phyloP scores from a whole-genome alignment of 768 basidiomycete species.

The Mycena chlorophos region DNA sequence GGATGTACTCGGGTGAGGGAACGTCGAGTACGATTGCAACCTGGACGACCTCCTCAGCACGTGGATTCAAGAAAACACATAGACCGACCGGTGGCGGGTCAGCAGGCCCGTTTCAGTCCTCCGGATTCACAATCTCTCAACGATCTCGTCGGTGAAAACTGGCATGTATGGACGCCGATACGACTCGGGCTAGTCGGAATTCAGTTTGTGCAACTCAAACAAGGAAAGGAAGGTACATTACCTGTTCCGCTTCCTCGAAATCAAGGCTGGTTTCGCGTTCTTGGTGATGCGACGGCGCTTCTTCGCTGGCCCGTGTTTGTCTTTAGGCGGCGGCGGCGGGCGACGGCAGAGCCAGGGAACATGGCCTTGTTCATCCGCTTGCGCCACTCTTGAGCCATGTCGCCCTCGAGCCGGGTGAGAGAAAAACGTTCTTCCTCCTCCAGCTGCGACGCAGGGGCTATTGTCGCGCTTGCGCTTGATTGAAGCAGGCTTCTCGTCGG shows the following conservation, averaged over 20 bases:
- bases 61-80: neutral
- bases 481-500: neutral
- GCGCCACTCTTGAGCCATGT: slow-evolving; percentile 57
- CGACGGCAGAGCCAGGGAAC: slow-evolving; percentile 50
- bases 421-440: slow-evolving; percentile 25
- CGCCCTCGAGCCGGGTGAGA: slow-evolving; percentile 41
- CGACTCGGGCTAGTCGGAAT: slow-evolving; percentile 22
- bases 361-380: slow-evolving; percentile 53
- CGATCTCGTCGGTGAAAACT: slow-evolving; percentile 19
- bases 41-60: slow-evolving; percentile 33
- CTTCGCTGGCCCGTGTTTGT: slow-evolving; percentile 4
- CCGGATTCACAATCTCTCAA: slow-evolving; percentile 14
- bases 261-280: neutral
- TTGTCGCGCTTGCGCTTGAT: slow-evolving; percentile 22
- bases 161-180: slow-evolving; percentile 18
- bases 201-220: no score
- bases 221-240: no score
- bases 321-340: slow-evolving; percentile 21
- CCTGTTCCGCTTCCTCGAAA: slow-evolving; percentile 6
- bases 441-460: slow-evolving; percentile 9
- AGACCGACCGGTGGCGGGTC: slow-evolving; percentile 49
- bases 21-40: slow-evolving; percentile 71
- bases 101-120: slow-evolving; percentile 30
- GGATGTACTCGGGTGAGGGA: slow-evolving; percentile 59
- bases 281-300: slow-evolving; percentile 12